phyloP scores from a whole-genome alignment of 1,284 basidiomycete species.

The Thelephora terrestris region DNA sequence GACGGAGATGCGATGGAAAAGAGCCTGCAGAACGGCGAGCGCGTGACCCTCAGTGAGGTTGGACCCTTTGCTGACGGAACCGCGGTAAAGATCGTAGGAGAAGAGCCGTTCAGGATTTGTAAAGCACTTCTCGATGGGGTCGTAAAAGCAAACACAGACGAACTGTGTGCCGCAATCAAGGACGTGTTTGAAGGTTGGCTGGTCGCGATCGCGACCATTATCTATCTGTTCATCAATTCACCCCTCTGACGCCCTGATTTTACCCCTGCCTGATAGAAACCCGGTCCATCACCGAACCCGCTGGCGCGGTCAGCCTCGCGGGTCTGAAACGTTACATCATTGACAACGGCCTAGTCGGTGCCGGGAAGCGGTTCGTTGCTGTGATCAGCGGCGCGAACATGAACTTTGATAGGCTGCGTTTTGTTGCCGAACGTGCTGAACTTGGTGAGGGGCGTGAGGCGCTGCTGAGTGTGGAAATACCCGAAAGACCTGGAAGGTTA shows the following conservation, averaged over 20 bases:
- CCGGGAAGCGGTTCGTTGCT: constrained; percentile 83
- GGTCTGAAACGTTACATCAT: constrained; percentile 87
- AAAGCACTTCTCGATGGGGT: constrained; percentile 78
- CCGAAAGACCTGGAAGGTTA: constrained; percentile 84
- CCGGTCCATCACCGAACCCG: constrained; percentile 90
- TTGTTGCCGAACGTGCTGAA: constrained; percentile 96
- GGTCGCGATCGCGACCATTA: neutral
- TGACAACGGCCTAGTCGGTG: constrained; percentile 71
- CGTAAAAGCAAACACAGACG: constrained; percentile 87
- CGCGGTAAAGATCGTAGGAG: constrained; percentile 93
- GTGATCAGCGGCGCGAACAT: constrained; percentile 97
- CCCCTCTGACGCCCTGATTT: neutral
- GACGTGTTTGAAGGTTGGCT: constrained; percentile 93
- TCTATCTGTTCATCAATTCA: neutral
- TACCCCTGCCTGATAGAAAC: constrained; percentile 52
- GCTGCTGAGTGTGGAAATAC: constrained; percentile 86
- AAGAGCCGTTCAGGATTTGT: constrained; percentile 92
- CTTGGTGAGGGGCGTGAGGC: constrained; percentile 94
- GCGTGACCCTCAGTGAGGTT: constrained; percentile 82
- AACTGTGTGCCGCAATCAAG: constrained; percentile 97
- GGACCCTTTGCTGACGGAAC: constrained; percentile 99
- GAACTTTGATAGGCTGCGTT: constrained; percentile 95
- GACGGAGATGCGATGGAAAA: constrained; percentile 91
- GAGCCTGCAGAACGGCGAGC: constrained; percentile 69
- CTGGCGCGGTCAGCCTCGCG: constrained; percentile 91